These are phyloP conservation scores for Komagataella pastoris DNA, from an alignment of 805 yeast genomes.

Conservation along the genomic window DNA sequence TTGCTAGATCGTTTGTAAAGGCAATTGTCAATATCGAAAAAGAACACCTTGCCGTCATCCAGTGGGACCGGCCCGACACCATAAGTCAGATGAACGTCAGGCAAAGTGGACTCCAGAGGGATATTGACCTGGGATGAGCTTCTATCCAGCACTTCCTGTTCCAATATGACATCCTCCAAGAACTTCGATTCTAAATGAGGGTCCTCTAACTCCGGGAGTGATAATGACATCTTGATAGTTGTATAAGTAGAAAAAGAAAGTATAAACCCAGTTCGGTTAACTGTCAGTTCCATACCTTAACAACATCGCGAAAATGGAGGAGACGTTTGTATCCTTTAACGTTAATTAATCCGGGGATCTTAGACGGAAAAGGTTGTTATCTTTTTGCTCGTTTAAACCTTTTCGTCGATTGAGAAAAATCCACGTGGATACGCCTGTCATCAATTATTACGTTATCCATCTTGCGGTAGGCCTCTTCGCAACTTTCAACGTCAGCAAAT, in stretches of 20 bases:
- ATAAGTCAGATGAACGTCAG: conserved; percentile 14
- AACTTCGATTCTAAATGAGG: not conserved
- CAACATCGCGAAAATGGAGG: not conserved
- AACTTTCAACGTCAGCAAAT: conserved; percentile 28
- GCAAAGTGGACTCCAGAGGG: conserved; percentile 6
- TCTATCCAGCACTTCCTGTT: conserved; percentile 1
- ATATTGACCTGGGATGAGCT: conserved; percentile 1
- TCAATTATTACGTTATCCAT: conserved; percentile 54
- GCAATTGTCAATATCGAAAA: conserved; percentile 91
- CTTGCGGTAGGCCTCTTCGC: conserved; percentile 49
- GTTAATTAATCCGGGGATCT: not conserved
- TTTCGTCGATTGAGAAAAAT: conserved; percentile 46
- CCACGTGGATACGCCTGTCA: conserved; percentile 51
- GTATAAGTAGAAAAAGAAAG: not conserved
- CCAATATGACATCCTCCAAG: not conserved
- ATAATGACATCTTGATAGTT: not conserved
- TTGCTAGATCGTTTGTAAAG: conserved; percentile 61
- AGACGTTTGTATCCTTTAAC: not conserved
- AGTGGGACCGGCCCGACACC: conserved; percentile 15
- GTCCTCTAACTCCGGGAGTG: not conserved
- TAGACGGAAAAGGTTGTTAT: not conserved
- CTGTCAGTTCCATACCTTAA: not conserved
- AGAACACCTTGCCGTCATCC: conserved; percentile 30
- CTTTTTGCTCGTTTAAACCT: conserved; percentile 1
- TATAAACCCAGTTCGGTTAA: not conserved